A percentile compares a stretch with the other conserved stretches of the same genome.
Conservation (phyloP, 2,329 filamentous ascomycete genomes). For the Neofusicoccum umdonicola region DNA sequence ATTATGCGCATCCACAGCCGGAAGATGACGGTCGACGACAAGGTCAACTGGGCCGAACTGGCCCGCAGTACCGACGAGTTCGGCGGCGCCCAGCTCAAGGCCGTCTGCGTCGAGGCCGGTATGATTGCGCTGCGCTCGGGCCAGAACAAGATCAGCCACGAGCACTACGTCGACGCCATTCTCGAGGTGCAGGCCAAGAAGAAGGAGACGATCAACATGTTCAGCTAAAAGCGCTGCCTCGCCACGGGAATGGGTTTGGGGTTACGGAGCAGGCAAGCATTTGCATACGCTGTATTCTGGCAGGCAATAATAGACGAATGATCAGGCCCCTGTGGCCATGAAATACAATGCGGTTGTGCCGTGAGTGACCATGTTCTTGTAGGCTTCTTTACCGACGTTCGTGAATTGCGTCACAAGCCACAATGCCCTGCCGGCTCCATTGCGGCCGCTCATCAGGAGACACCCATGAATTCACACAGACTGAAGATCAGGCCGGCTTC, state of each 20-base stretch:
- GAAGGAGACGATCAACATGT: constrained; percentile 67
- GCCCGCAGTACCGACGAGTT: constrained; percentile 98
- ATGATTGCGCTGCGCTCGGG: constrained; percentile 97
- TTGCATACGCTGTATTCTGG: not conserved
- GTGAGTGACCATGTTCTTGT: not conserved
- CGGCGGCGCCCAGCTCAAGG: constrained; percentile 95
- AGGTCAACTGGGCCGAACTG: constrained; percentile 93
- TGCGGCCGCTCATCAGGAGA: too few relatives aligned
- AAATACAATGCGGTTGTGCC: not conserved
- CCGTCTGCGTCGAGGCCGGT: constrained; percentile 96
- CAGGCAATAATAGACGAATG: not conserved
- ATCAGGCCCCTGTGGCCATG: not conserved
- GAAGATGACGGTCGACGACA: constrained; percentile 95
- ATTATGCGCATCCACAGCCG: constrained; percentile 96
- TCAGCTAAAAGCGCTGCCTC: constrained; percentile 28
- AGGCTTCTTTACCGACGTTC: too few relatives aligned
- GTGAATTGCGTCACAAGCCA: too few relatives aligned
- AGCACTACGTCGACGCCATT: constrained; percentile 98
- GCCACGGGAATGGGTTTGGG: not conserved
- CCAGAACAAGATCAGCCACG: constrained; percentile 94
- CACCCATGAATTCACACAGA: too few relatives aligned
- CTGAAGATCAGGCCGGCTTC: too few relatives aligned
- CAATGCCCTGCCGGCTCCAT: too few relatives aligned
- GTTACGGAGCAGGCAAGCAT: not conserved
- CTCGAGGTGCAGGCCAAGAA: constrained; percentile 93